These are phyloP conservation scores for Phycomyces nitens DNA, from an alignment of 192 early-diverging fungal genomes.

Conservation along the genomic window DNA sequence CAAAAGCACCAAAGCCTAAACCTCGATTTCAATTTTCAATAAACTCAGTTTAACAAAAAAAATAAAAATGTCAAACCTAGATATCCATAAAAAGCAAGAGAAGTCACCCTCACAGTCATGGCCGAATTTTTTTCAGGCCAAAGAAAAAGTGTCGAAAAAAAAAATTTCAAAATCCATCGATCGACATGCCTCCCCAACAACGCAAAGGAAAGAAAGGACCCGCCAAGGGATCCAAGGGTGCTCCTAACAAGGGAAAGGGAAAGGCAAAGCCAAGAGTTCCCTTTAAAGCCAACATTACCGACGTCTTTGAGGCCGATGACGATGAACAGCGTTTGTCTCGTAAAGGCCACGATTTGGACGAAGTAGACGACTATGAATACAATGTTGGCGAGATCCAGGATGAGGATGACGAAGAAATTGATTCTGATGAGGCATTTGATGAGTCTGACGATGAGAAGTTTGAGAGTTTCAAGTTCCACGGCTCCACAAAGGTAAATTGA, in stretches of 20 bases:
- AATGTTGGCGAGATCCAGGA: constrained; percentile 71
- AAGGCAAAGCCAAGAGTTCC: not conserved
- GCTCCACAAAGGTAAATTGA: constrained; percentile 45
- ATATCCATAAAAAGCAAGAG: no score
- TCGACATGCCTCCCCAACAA: constrained; percentile 1
- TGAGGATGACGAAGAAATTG: constrained; percentile 94
- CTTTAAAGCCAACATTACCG: not conserved
- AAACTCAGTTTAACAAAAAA: no score
- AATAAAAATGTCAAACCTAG: no score
- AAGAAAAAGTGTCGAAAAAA: no score
- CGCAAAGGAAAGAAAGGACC: constrained; percentile 1
- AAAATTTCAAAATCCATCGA: not conserved
- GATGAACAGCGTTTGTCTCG: constrained; percentile 36
- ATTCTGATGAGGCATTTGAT: constrained; percentile 88
- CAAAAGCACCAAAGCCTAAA: no score
- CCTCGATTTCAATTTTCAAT: no score
- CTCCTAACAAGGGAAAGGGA: constrained; percentile 6
- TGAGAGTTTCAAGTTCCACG: constrained; percentile 59
- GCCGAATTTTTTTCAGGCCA: no score
- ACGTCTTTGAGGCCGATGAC: constrained; percentile 47
- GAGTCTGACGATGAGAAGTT: constrained; percentile 82
- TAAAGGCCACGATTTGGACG: constrained; percentile 49
- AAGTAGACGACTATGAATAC: constrained; percentile 68
- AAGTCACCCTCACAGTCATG: no score
- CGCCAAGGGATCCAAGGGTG: not conserved